These are phyloP conservation scores for Hyaloperonospora brassicae DNA, from an alignment of 352 stramenopile genomes.

Conservation along the genomic window DNA sequence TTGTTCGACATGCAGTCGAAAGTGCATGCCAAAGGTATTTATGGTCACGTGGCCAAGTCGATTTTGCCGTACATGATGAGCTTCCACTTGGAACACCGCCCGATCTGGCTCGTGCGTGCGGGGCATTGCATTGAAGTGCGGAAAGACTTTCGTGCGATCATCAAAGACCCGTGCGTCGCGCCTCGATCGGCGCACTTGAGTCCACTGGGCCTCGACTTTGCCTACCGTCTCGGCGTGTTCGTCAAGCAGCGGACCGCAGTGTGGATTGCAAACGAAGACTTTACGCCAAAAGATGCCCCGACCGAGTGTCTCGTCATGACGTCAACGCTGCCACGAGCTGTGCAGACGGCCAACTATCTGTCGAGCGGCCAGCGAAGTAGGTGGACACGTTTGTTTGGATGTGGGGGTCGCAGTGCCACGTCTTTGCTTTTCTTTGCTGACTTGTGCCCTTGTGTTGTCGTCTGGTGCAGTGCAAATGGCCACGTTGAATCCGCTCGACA, in stretches of 20 bases:
- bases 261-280: constrained; percentile 39
- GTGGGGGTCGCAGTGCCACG: not conserved
- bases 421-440: not conserved
- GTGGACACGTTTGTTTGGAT: constrained; percentile 5
- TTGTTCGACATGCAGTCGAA: constrained; percentile 85
- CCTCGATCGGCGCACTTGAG: constrained; percentile 79
- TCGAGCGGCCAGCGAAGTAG: constrained; percentile 36
- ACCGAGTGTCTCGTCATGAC: constrained; percentile 64
- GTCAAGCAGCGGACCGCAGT: constrained; percentile 69
- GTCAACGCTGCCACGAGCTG: constrained; percentile 68
- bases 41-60: constrained; percentile 85
- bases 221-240: constrained; percentile 86
- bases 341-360: constrained; percentile 65
- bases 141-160: constrained; percentile 57
- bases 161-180: constrained; percentile 64
- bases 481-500: constrained; percentile 77
- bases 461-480: constrained; percentile 57
- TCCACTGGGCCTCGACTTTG: constrained; percentile 88
- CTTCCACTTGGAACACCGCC: constrained; percentile 90
- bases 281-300: constrained; percentile 33
- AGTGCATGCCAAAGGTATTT: constrained; percentile 80
- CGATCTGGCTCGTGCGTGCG: constrained; percentile 89
- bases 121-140: constrained; percentile 77
- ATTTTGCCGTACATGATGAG: constrained; percentile 92
- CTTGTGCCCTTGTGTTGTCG: constrained; percentile 6